Conservation (phyloP, 2,329 filamentous ascomycete species). For the Microsporum audouinii region DNA sequence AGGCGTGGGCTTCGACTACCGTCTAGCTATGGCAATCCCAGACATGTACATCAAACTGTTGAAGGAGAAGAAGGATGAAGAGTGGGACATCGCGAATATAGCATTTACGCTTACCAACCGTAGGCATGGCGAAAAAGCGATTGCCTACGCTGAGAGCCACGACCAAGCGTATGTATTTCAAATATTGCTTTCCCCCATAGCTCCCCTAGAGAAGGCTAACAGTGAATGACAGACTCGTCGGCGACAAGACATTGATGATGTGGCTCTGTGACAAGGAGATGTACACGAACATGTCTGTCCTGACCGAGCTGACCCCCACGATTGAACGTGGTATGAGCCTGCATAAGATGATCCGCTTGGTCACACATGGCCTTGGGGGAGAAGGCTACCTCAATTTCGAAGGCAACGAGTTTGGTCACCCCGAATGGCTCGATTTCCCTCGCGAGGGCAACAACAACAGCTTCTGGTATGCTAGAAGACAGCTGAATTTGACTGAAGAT, state of each 20-base stretch:
- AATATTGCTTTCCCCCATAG: neutral
- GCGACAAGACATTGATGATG: conserved; percentile 95
- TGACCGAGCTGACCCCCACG: conserved; percentile 71
- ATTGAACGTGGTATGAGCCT: conserved; percentile 85
- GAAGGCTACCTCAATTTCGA: conserved; percentile 98
- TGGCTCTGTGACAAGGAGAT: conserved; percentile 94
- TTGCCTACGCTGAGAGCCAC: conserved; percentile 93
- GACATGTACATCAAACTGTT: conserved; percentile 99
- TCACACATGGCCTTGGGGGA: conserved; percentile 83
- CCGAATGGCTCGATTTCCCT: conserved; percentile 97
- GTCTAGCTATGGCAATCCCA: conserved; percentile 92
- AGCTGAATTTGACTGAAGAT: conserved; percentile 88
- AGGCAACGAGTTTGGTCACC: conserved; percentile 97
- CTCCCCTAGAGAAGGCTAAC: neutral
- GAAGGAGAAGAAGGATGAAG: conserved; percentile 79
- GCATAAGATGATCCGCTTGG: conserved; percentile 93
- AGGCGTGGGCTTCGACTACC: conserved; percentile 92
- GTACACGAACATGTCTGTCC: conserved; percentile 91
- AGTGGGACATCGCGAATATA: conserved; percentile 83
- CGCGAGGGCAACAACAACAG: conserved; percentile 85
- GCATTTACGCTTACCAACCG: conserved; percentile 83
- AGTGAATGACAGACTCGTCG: conserved; percentile 60
- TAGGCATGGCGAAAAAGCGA: conserved; percentile 92
- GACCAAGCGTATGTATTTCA: conserved; percentile 72
- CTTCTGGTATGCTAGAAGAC: conserved; percentile 86